Evolutionary conservation across 192 early-diverging fungal genomes (phyloP).

Genomic region (Kickxella alabastrina): DNA sequence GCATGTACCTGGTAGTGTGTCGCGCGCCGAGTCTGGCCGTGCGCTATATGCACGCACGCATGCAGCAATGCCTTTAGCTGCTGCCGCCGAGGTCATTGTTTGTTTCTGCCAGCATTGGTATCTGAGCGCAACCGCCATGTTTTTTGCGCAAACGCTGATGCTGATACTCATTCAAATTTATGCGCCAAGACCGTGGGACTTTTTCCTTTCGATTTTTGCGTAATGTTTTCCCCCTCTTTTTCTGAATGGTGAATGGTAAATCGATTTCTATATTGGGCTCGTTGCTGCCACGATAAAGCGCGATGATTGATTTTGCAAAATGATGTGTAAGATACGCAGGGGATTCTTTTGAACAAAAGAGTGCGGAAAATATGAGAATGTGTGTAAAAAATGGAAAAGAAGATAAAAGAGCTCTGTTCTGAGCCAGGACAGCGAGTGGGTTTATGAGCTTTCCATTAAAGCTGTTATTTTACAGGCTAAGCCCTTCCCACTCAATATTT

Average conservation of each 20-base stretch:
- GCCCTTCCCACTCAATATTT: no score
- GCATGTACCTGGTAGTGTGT: no score
- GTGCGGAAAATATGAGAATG: no score
- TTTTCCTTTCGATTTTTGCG: background rate
- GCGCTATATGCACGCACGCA: constrained; percentile 37
- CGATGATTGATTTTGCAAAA: no score
- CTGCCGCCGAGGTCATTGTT: background rate
- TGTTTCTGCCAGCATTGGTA: background rate
- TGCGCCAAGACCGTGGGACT: background rate
- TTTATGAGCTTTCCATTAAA: no score
- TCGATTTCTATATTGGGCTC: background rate
- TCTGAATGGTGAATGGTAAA: background rate
- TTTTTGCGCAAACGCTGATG: background rate
- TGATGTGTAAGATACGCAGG: no score
- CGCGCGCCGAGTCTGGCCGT: constrained; percentile 18
- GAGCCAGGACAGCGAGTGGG: no score
- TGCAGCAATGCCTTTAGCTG: background rate
- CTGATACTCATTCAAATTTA: background rate
- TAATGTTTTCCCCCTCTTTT: background rate
- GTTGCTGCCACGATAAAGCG: no score
- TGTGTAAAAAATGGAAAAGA: no score
- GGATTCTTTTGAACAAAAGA: no score
- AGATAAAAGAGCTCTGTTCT: no score
- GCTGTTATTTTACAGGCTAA: no score
- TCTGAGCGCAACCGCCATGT: background rate